Base-by-base conservation (phyloP, 148 eudicot genomes). In the Drosera capensis region DNA sequence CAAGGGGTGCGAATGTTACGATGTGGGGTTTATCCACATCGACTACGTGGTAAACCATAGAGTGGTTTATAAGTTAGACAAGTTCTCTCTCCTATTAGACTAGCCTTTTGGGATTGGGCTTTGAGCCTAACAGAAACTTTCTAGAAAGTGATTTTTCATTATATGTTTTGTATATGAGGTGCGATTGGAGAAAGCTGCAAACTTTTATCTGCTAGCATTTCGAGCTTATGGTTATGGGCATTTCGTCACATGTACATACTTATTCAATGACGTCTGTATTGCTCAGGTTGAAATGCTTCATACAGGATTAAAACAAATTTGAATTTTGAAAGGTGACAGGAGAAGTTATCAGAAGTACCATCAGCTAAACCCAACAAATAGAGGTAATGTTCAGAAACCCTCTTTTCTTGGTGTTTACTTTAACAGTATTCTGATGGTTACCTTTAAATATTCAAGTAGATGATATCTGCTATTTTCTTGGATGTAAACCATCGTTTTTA, bases 331-430 rank as follows among this genome's bases (percentile, higher is more conserved):
- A 71, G 51, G 67, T 51, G 70, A 56, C 47, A 46, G 49, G 22
- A 70, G 59, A 36, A 61, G 64, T 43, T 49, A 56, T 58, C 66
- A 60, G 43, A 64, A 48, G 52, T 88, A 79, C 56, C 77, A 80
- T 71, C 73, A 70, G 72, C 74, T 88, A 31, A 88, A 88, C 62
- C 94, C 96, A 48, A 88, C 96, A 37, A 83, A 59, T 60, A 83
- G 82, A 82, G 96, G 96, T 86, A 8, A 43, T 15, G 52, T 38
- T 43, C 29, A 39, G 19, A 53, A 28, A 25, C 45, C 57, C 20
- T 26, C 18, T 24, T 24, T 34, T 17, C 46, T 44, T 26, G 25
- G 30, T 43, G 17, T 15, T 23, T 23, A 26, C 15, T 20, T 45
- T 42, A 40, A 20, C 13, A 34, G 11, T 49, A 46, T 31, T 23